Conservation (phyloP, 2,329 filamentous ascomycete species). For the Xylaria sp. region DNA sequence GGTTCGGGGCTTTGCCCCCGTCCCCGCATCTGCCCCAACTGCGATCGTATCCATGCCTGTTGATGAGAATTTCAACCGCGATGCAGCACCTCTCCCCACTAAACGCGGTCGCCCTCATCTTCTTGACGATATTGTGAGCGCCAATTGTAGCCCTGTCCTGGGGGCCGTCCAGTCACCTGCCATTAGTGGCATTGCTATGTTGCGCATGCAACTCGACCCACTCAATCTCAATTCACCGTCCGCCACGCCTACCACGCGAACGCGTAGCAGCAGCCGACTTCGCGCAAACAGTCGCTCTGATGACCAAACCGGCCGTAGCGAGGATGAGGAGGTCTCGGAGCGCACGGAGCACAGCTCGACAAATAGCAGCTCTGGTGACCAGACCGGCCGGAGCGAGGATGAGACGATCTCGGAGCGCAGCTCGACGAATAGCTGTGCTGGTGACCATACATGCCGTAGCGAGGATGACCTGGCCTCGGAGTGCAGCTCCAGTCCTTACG, state of each 20-base stretch:
- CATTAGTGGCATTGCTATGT: slow-evolving; percentile 70
- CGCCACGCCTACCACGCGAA: slow-evolving; percentile 51
- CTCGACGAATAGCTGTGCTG: slow-evolving; percentile 40
- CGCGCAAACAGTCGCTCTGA: slow-evolving; percentile 46
- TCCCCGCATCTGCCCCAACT: slow-evolving; percentile 48
- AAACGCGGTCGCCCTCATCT: slow-evolving; percentile 37
- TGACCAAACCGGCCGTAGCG: slow-evolving; percentile 50
- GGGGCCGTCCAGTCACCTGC: slow-evolving; percentile 49
- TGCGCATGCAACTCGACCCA: slow-evolving; percentile 76
- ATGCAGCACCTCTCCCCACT: slow-evolving; percentile 36
- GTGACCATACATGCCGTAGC: slow-evolving; percentile 49
- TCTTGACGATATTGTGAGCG: slow-evolving; percentile 54
- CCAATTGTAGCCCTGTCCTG: slow-evolving; percentile 58
- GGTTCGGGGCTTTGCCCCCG: slow-evolving; percentile 53
- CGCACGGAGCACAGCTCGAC: slow-evolving; percentile 31
- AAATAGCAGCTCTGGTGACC: slow-evolving; percentile 40
- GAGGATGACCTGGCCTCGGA: slow-evolving; percentile 68
- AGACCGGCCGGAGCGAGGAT: slow-evolving; percentile 53
- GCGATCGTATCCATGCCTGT: slow-evolving; percentile 37
- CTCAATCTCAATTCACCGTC: slow-evolving; percentile 59
- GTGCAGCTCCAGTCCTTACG: slow-evolving; percentile 66
- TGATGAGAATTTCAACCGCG: slow-evolving; percentile 53
- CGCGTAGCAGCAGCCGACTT: slow-evolving; percentile 50
- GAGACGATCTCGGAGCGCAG: slow-evolving; percentile 64
- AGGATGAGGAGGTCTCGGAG: slow-evolving; percentile 66